These are phyloP conservation scores for Pythium plurisporium DNA, from an alignment of 352 stramenopile species.

Conservation along the genomic window DNA sequence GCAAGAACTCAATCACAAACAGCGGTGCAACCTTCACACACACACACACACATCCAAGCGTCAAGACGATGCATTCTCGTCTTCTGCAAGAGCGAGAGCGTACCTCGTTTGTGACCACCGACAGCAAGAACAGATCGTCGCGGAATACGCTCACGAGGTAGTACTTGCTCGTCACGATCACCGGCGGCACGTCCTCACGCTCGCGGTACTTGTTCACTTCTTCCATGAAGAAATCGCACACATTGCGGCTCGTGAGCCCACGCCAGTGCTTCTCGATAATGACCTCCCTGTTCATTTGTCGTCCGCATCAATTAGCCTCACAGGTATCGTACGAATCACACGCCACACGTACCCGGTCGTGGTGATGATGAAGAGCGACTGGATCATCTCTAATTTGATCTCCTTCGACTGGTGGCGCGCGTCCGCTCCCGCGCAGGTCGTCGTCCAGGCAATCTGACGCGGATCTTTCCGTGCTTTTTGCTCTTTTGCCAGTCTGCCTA, in stretches of 20 bases:
- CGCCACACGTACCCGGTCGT: conserved; percentile 69
- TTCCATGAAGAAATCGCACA: conserved; percentile 98
- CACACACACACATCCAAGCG: neutral
- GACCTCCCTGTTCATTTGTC: conserved; percentile 76
- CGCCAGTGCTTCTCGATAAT: conserved; percentile 99
- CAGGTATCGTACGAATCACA: too few relatives aligned
- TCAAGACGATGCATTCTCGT: neutral
- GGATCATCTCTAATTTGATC: conserved; percentile 93
- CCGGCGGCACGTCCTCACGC: conserved; percentile 83
- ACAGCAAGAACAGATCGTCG: conserved; percentile 94
- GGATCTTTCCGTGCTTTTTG: conserved; percentile 23
- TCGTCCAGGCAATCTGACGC: neutral
- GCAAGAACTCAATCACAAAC: conserved; percentile 96
- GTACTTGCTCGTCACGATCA: conserved; percentile 85
- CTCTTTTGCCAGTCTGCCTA: neutral
- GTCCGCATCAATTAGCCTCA: too few relatives aligned
- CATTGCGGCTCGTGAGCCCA: conserved; percentile 90
- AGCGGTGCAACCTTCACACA: conserved; percentile 60
- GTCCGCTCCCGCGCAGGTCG: too few relatives aligned
- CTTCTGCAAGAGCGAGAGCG: conserved; percentile 1
- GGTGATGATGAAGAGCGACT: conserved; percentile 97
- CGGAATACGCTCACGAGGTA: conserved; percentile 92
- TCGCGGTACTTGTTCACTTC: conserved; percentile 92
- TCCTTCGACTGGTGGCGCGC: too few relatives aligned
- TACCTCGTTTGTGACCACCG: conserved; percentile 93